A percentile compares a stretch with the other conserved stretches of the same genome.
Conservation (phyloP, 345 rosid species). For the Erysimum cheiranthoides region DNA sequence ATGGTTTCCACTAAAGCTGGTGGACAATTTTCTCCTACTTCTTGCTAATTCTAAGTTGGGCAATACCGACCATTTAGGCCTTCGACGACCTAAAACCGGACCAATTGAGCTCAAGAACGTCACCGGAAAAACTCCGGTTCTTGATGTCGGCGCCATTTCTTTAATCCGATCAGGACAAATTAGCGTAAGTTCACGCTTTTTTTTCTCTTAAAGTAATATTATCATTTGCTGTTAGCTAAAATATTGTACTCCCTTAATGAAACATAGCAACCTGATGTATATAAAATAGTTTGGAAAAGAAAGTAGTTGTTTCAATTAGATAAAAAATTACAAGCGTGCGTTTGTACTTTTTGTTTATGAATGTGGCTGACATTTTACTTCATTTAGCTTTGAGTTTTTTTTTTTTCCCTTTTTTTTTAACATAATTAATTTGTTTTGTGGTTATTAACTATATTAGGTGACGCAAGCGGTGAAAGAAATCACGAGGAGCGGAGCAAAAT, state of each 20-base stretch:
- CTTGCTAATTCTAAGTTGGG: constrained; percentile 61
- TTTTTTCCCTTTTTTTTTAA: not conserved
- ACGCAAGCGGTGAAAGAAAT: constrained; percentile 72
- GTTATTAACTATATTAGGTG: constrained; percentile 55
- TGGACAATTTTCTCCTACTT: constrained; percentile 65
- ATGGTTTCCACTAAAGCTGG: constrained; percentile 75
- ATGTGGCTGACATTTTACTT: not conserved
- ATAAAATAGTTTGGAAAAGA: no score
- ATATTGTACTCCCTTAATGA: no score
- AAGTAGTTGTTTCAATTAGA: no score
- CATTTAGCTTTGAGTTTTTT: not conserved
- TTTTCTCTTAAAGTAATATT: not conserved
- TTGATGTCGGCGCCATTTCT: constrained; percentile 82
- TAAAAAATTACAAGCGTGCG: not conserved
- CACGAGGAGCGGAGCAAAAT: constrained; percentile 68
- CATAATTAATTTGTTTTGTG: constrained; percentile 13
- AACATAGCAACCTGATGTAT: no score
- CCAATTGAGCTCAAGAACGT: constrained; percentile 86
- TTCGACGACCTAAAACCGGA: constrained; percentile 85
- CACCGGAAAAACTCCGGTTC: constrained; percentile 92
- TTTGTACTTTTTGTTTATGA: constrained; percentile 8
- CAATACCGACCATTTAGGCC: constrained; percentile 73
- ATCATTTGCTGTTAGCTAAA: no score
- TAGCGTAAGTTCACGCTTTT: constrained; percentile 52
- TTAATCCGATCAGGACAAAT: constrained; percentile 73